These are phyloP conservation scores for Pyrenochaeta sp. DNA, from an alignment of 2,329 filamentous ascomycete species.

Conservation along the genomic window DNA sequence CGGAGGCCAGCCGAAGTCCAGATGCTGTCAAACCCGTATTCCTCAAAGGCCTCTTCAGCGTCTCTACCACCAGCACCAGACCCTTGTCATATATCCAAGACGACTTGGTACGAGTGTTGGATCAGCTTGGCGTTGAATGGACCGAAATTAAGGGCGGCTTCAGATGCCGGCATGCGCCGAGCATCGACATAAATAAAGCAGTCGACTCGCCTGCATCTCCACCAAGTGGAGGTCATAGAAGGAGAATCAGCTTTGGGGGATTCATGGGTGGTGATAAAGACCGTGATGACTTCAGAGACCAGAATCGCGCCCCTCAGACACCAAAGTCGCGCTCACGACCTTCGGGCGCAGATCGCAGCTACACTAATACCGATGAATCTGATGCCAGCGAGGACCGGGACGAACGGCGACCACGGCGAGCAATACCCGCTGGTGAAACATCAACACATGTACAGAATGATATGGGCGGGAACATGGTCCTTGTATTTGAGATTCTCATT, in stretches of 20 bases:
- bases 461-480: slow-evolving; percentile 80
- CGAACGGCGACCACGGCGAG: slow-evolving; percentile 47
- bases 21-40: slow-evolving; percentile 93
- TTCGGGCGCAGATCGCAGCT: slow-evolving; percentile 70
- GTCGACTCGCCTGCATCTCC: slow-evolving; percentile 61
- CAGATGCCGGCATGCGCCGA: slow-evolving; percentile 84
- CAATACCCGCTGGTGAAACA: slow-evolving; percentile 77
- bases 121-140: slow-evolving; percentile 88
- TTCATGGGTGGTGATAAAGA: slow-evolving; percentile 64
- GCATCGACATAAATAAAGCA: slow-evolving; percentile 83
- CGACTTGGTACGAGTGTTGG: slow-evolving; percentile 90
- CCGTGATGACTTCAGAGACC: slow-evolving; percentile 74
- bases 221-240: slow-evolving; percentile 63
- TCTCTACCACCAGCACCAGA: slow-evolving; percentile 94
- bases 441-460: slow-evolving; percentile 92
- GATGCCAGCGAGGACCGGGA: slow-evolving; percentile 72
- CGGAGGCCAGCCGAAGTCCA: slow-evolving; percentile 65
- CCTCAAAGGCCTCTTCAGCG: slow-evolving; percentile 95
- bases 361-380: slow-evolving; percentile 86
- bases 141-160: slow-evolving; percentile 94
- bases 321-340: slow-evolving; percentile 57
- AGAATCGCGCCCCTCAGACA: slow-evolving; percentile 61
- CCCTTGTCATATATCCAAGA: slow-evolving; percentile 83
- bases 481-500: slow-evolving; percentile 95
- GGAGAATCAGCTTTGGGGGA: slow-evolving; percentile 85